Conservation (phyloP, 345 rosid species). For the Camelina laxa region DNA sequence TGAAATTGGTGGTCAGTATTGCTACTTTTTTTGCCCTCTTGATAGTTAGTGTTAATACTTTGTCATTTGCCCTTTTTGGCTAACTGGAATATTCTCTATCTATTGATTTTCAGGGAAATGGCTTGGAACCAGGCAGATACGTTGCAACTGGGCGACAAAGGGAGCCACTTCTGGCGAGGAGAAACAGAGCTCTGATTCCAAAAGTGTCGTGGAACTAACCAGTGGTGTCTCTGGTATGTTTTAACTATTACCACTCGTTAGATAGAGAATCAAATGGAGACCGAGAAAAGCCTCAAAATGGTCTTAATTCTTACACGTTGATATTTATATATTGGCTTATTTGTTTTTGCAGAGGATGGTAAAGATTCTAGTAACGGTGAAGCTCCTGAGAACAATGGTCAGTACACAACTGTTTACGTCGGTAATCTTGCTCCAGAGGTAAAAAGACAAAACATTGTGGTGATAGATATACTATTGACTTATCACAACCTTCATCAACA, state of each 20-base stretch:
- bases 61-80: neutral
- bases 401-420: conserved; percentile 60
- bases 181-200: conserved; percentile 69
- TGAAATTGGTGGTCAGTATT: conserved; percentile 68
- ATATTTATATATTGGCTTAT: conserved; percentile 15
- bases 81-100: neutral
- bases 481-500: neutral
- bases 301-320: neutral
- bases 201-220: conserved; percentile 78
- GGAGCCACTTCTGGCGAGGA: conserved; percentile 76
- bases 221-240: conserved; percentile 79
- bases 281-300: conserved; percentile 7
- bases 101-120: conserved; percentile 68
- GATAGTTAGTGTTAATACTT: neutral
- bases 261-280: neutral
- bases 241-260: neutral
- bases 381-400: conserved; percentile 52
- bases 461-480: neutral
- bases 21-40: neutral
- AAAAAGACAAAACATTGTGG: conserved; percentile 4
- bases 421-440: conserved; percentile 60
- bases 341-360: conserved; percentile 43
- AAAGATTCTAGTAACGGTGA: conserved; percentile 49
- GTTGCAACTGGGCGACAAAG: conserved; percentile 95
- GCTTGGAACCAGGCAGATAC: conserved; percentile 93